Base-by-base conservation (phyloP, 768 basidiomycete genomes). In the Daedaleopsis nitida region DNA sequence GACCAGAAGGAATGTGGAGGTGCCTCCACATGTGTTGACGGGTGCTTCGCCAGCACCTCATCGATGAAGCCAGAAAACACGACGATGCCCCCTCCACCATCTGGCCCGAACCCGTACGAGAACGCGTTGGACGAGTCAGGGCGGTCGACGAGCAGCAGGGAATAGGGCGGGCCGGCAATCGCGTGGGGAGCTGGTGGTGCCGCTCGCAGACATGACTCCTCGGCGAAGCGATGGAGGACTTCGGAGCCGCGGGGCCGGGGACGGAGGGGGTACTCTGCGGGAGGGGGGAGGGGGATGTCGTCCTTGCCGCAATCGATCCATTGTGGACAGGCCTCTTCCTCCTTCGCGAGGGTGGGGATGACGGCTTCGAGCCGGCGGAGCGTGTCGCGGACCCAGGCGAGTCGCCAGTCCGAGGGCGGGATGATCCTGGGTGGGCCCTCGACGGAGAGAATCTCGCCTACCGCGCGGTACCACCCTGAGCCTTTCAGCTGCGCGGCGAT, bases 11-110 rank as follows among this genome's bases (percentile, higher is more conserved):
- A 73, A 21, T 43, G 52, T 16, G 37, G 65, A 62, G 47, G 69
- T 52, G 14, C 69, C 54, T 9, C 63, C 34, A 70, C 65, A 35
- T 32, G n/a, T 1, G 42, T 35, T n/a, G 38, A 24, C 5, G 81
- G 75, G 35, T 73, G 72, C 64, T 80, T 82, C 43, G 83, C 70
- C 37, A 97, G 78, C 54, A 98, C 88, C 57, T 94, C 87, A 70
- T 98, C 92, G 52, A 98, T 72, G 76, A 98, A 93, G 6, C 96
- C 96, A 13, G 92, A 92, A 73, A 93, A 98, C 10, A 99, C 86
- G 57, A 98, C 96, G 59, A 99, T 84, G 7, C 97, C 96, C 59
- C 94, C 95, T 0, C 88, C 92, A 39, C 92, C 91, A 68, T 94
- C 86, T 3, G 92, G 89, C 13, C 94, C 94, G 66, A 98, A 98